Percentiles rank a stretch among this genome's conserved stretches.
Evolutionary conservation across 169 alveolate genomes (phyloP).

Genomic region (Plasmodium vivax): DNA sequence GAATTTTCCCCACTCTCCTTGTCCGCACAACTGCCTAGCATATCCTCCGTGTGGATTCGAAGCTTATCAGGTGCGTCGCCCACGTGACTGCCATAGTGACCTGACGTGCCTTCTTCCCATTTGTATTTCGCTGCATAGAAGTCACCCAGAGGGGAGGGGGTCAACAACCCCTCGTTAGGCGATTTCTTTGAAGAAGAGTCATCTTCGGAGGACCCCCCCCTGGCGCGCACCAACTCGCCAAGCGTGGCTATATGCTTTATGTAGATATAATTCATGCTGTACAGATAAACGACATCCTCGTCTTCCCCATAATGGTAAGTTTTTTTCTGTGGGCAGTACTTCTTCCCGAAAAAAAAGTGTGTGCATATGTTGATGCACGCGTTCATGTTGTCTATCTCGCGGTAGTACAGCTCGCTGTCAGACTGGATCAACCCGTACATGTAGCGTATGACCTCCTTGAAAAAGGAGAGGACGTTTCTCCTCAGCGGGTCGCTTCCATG

Average conservation of each 20-base stretch:
- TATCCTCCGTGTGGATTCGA: not conserved
- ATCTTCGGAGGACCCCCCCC: not conserved
- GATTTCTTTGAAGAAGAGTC: not conserved
- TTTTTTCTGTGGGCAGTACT: not conserved
- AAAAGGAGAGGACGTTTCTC: constrained; percentile 22
- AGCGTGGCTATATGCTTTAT: constrained; percentile 54
- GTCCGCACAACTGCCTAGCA: not conserved
- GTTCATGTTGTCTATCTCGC: constrained; percentile 42
- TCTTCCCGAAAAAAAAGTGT: constrained; percentile 43
- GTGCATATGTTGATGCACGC: constrained; percentile 56
- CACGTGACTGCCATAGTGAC: not conserved
- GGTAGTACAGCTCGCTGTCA: constrained; percentile 32
- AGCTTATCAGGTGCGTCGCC: not conserved
- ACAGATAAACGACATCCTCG: constrained; percentile 37
- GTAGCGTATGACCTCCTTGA: constrained; percentile 49
- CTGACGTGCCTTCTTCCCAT: not conserved
- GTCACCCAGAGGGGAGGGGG: not conserved
- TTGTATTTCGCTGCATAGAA: not conserved
- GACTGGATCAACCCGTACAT: constrained; percentile 42
- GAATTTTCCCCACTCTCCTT: not conserved
- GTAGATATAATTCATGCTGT: constrained; percentile 63
- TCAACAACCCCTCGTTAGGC: not conserved
- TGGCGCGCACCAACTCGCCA: constrained; percentile 1
- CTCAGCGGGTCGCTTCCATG: too few relatives aligned
- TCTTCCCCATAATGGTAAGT: constrained; percentile 14